Base-by-base conservation (phyloP, 306 rosid species). In the Citrullus colocynthis region DNA sequence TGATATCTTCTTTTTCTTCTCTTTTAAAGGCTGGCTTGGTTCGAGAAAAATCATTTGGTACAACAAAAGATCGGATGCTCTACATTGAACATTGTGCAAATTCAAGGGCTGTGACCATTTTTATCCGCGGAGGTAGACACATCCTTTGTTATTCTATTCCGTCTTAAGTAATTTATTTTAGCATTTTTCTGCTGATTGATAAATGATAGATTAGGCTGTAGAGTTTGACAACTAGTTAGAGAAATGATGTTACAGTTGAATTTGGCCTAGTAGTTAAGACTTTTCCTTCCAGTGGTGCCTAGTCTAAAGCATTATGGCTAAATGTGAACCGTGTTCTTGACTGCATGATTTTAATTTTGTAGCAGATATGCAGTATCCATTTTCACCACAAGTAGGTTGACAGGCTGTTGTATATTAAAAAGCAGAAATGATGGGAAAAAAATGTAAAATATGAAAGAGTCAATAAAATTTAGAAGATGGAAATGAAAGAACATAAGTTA, bases 21-120 rank as follows among this genome's bases (percentile, higher is more conserved):
- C 3, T 24, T 63, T 67, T 5, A 39, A 54, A 96, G 99, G 97
- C 99, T 84, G 99, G 99, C 34, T 60, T 96, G 81, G 99, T 96
- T 79, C 92, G 97, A 24, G 99, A 96, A 81, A 96, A 90, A 81
- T 37, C 98, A 59, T 96, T 96, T 85, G 98, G 99, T 51, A 96
- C 98, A 58, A 96, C 99, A 5, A 96, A 96, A 88, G 99, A 93
- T 70, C 88, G 98, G 65, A 96, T 96, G 98, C 75, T 96, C 78
- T 93, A 93, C 90, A 89, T 96, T 80, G 99, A 96, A 83, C 99
- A 88, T 78, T 92, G 99, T 89, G 99, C 99, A 55, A 96, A 96
- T 81, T 96, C 99, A 69, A 90, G 87, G 86, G 99, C 98, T 74
- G 98, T 92, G 32, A 96, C 97, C 51, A 81, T 96, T 58, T 96